Evolutionary conservation across 2,329 filamentous ascomycete species (phyloP).

Genomic region (Rhynchosporium secalis): DNA sequence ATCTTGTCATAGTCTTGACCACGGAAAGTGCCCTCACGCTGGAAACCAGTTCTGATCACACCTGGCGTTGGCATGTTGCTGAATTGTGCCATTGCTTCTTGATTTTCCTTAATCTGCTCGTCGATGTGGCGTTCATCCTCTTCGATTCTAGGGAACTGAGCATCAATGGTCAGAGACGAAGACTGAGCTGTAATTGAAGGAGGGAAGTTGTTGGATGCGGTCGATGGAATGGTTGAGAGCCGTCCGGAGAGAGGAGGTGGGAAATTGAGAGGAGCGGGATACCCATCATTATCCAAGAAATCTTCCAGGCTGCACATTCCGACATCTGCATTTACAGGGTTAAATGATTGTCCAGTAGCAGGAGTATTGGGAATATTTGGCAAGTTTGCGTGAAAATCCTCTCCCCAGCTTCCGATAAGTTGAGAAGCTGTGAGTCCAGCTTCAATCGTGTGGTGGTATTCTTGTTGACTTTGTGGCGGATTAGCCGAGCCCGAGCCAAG

Average conservation of each 20-base stretch:
- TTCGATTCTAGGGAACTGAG: not conserved
- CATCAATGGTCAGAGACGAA: not conserved
- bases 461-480: conserved; percentile 8
- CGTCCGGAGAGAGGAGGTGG: not conserved
- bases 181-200: not conserved
- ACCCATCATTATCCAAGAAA: conserved; percentile 12
- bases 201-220: not conserved
- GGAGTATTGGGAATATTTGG: conserved; percentile 8
- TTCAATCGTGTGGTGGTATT: not conserved
- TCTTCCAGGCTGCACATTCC: conserved; percentile 23
- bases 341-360: not conserved
- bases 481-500: not conserved
- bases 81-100: conserved; percentile 22
- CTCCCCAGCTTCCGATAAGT: not conserved
- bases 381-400: not conserved
- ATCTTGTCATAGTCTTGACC: conserved; percentile 28
- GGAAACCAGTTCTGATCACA: conserved; percentile 31
- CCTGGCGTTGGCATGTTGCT: conserved; percentile 22
- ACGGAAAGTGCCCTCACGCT: conserved; percentile 15
- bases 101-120: conserved; percentile 22
- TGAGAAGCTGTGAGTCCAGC: not conserved
- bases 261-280: not conserved
- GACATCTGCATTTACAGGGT: conserved; percentile 14
- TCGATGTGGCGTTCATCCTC: conserved; percentile 20
- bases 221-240: not conserved